These are phyloP conservation scores for Galeopsis tetrahit DNA, from an alignment of 257 asterid genomes.

Conservation along the genomic window DNA sequence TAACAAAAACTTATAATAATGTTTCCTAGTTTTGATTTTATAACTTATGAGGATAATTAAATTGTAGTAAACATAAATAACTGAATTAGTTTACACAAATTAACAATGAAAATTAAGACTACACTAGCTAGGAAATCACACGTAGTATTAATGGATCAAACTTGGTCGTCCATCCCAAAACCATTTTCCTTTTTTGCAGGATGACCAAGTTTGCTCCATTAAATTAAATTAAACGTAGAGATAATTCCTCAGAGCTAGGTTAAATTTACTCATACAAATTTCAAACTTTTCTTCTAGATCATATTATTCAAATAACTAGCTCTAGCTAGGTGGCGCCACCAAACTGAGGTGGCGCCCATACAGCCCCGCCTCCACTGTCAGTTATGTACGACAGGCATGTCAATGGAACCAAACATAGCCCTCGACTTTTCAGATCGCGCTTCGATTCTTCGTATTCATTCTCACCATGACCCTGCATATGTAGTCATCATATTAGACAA, in stretches of 20 bases:
- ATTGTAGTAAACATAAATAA: slow-evolving; percentile 11
- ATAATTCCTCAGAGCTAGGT: slow-evolving; percentile 24
- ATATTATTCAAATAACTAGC: not conserved
- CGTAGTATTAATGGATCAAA: slow-evolving; percentile 83
- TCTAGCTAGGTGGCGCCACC: slow-evolving; percentile 52
- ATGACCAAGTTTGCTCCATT: slow-evolving; percentile 94
- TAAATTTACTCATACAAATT: slow-evolving; percentile 28
- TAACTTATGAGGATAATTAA: not conserved
- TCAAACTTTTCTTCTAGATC: not conserved
- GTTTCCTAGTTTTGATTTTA: too few relatives aligned
- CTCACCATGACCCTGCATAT: slow-evolving; percentile 19
- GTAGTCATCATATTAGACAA: too few relatives aligned
- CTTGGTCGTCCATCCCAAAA: slow-evolving; percentile 86
- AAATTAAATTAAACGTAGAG: slow-evolving; percentile 26
- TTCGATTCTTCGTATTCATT: slow-evolving; percentile 49
- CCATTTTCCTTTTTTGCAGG: slow-evolving; percentile 32
- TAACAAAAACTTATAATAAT: too few relatives aligned
- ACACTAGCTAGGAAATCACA: slow-evolving; percentile 24
- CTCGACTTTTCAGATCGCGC: slow-evolving; percentile 71
- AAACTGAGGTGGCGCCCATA: slow-evolving; percentile 76
- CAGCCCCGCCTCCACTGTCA: slow-evolving; percentile 60
- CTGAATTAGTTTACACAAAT: slow-evolving; percentile 28
- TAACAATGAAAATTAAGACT: slow-evolving; percentile 27
- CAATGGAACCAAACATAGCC: slow-evolving; percentile 82
- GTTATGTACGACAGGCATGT: slow-evolving; percentile 75